phyloP scores from a whole-genome alignment of 495 filamentous ascomycete genomes.

The Neurospora intermedia region DNA sequence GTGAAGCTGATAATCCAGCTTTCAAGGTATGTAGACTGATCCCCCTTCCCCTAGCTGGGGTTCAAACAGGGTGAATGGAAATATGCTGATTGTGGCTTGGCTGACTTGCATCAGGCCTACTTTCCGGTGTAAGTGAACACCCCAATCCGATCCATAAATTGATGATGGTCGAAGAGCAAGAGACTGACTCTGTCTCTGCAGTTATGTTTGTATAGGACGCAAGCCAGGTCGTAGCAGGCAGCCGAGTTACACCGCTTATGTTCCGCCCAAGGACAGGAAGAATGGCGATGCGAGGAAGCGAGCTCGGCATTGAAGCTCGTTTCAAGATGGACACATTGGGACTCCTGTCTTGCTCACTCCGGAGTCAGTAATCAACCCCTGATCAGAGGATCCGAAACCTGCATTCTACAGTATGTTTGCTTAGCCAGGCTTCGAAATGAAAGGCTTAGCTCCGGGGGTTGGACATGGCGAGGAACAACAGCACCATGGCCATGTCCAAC shows the following conservation, averaged over 20 bases:
- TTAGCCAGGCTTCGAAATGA: not conserved
- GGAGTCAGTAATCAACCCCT: not conserved
- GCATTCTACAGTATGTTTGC: not conserved
- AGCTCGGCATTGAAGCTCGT: conserved; percentile 8
- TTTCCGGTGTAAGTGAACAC: conserved; percentile 56
- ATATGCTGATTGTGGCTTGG: not conserved
- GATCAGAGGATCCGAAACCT: not conserved
- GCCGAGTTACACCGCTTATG: conserved; percentile 11
- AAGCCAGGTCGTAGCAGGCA: conserved; percentile 30
- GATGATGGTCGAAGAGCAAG: conserved; percentile 2
- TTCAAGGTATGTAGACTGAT: conserved; percentile 42
- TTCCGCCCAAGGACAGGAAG: conserved; percentile 13
- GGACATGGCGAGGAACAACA: not conserved
- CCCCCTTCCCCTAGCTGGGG: conserved; percentile 5
- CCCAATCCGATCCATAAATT: not conserved
- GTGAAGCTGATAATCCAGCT: conserved; percentile 52
- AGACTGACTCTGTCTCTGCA: conserved; percentile 15
- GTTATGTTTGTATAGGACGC: conserved; percentile 45
- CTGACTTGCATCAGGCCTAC: conserved; percentile 42
- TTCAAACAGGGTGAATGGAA: not conserved
- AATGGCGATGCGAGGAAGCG: conserved; percentile 20
- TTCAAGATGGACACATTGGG: not conserved
- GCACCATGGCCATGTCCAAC: not conserved
- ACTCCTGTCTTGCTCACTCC: not conserved
- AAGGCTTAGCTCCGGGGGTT: not conserved